Base-by-base conservation (phyloP, 1,284 basidiomycete genomes). In the Anthracocystis setariae region DNA sequence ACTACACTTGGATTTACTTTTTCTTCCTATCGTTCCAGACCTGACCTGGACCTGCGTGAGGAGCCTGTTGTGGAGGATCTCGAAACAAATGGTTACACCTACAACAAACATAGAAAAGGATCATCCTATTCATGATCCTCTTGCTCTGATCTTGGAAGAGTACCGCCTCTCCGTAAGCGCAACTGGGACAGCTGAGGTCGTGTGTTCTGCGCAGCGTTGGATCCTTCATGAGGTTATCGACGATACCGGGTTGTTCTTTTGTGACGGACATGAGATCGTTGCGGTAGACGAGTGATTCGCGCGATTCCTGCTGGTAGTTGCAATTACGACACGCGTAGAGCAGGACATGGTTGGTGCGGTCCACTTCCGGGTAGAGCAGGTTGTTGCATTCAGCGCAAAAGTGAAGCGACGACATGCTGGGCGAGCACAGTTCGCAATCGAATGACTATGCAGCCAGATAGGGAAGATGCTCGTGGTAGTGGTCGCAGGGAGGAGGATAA, bases 261-360 rank as follows among this genome's bases (percentile, higher is more conserved):
- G 80, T 93, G 24, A 95, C 90, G 0, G 92, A 95, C 80, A 97
- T 86, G 85, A 98, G 84, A 85, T 98, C 95, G 71, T 98, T 96
- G 79, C 90, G 87, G 83, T 95, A 98, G 10, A 98, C 94, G 74
- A 92, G 90, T 76, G 90, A 90, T 84, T 93, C 92, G 21, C 91
- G 89, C 15, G 90, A 90, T 74, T 90, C 89, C 84, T 96, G 92
- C 68, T 92, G 90, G 83, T 92, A 94, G 17, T 87, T 85, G 84
- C 95, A 98, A 82, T 96, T 97, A 46, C 94, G 88, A 84, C 95
- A 98, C 3, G 91, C 91, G 78, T 94, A 95, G 58, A 95, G 89
- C 86, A 98, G 90, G 51, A 91, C 89, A 56, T 91, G 88, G 47
- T 93, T 90, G 72, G 90, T 88, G 65, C 89, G 89, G 83, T 97